Evolutionary conservation across 495 filamentous ascomycete species (phyloP).

Genomic region (Tetracladium setigerum): DNA sequence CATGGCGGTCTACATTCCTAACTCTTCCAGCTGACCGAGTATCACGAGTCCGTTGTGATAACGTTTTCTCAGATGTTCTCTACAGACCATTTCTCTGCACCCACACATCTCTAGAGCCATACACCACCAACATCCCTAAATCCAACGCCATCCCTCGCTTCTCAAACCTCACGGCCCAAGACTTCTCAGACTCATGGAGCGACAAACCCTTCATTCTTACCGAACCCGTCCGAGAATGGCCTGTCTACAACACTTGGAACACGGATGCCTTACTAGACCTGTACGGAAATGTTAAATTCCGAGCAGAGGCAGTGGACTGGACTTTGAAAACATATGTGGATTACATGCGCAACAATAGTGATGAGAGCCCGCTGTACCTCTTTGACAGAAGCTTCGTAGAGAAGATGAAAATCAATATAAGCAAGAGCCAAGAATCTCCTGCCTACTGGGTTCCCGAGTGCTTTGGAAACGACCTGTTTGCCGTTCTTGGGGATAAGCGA

Average conservation of each 20-base stretch:
- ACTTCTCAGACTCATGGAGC: slow-evolving; percentile 70
- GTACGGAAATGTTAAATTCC: slow-evolving; percentile 63
- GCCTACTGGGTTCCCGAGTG: slow-evolving; percentile 80
- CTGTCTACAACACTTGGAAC: slow-evolving; percentile 68
- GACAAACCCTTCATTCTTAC: slow-evolving; percentile 85
- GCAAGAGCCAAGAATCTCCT: slow-evolving; percentile 38
- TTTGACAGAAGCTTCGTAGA: slow-evolving; percentile 84
- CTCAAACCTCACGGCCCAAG: slow-evolving; percentile 56
- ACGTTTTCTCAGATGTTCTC: slow-evolving; percentile 85
- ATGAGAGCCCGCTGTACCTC: slow-evolving; percentile 89
- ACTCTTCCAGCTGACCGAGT: slow-evolving; percentile 42
- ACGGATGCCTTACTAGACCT: slow-evolving; percentile 51
- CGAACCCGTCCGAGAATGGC: slow-evolving; percentile 76
- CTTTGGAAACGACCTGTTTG: slow-evolving; percentile 86
- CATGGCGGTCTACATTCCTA: slow-evolving; percentile 80
- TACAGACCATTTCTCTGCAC: slow-evolving; percentile 91
- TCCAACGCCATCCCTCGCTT: slow-evolving; percentile 68
- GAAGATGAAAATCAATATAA: slow-evolving; percentile 70
- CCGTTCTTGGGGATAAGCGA: slow-evolving; percentile 66
- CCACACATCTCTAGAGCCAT: slow-evolving; percentile 59
- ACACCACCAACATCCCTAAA: slow-evolving; percentile 59
- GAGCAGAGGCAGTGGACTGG: slow-evolving; percentile 95
- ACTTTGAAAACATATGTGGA: slow-evolving; percentile 66
- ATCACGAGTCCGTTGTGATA: slow-evolving; percentile 56
- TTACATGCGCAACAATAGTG: slow-evolving; percentile 75